Conservation (phyloP, 257 asterid genomes). For the Striga asiatica region DNA sequence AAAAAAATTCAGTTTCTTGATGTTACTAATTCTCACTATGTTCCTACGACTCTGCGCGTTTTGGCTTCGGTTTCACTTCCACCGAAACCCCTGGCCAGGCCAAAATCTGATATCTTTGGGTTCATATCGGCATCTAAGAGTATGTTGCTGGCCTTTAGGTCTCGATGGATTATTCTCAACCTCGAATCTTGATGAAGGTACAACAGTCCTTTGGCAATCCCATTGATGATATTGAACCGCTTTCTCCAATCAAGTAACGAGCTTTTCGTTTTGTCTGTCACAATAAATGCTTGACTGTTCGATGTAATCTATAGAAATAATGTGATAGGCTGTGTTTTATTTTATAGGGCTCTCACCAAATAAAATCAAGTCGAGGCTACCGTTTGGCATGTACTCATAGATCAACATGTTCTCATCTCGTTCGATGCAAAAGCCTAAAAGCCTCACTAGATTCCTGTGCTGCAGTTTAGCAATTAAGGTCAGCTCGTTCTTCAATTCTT, state of each 20-base stretch:
- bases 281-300: too few species aligned
- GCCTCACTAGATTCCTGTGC: slow-evolving; percentile 25
- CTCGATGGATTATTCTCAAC: not conserved
- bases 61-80: not conserved
- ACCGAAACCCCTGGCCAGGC: not conserved
- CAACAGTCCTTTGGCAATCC: slow-evolving; percentile 33
- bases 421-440: slow-evolving; percentile 22
- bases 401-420: slow-evolving; percentile 19
- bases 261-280: slow-evolving; percentile 10
- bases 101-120: slow-evolving; percentile 9
- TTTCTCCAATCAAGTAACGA: slow-evolving; percentile 32
- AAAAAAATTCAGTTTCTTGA: not conserved
- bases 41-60: not conserved
- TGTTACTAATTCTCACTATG: not conserved
- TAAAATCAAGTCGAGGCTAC: slow-evolving; percentile 25
- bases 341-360: not conserved
- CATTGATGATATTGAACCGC: slow-evolving; percentile 26
- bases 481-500: slow-evolving; percentile 7
- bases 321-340: not conserved
- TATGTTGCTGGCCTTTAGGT: slow-evolving; percentile 9
- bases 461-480: slow-evolving; percentile 24
- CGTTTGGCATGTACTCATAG: slow-evolving; percentile 25
- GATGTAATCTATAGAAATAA: too few species aligned
- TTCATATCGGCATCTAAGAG: not conserved
- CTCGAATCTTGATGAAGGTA: slow-evolving; percentile 46